Evolutionary conservation across 306 rosid species (phyloP), one percentile per base, ranked within the genome.

Genomic region (Clitoria ternatea): DNA sequence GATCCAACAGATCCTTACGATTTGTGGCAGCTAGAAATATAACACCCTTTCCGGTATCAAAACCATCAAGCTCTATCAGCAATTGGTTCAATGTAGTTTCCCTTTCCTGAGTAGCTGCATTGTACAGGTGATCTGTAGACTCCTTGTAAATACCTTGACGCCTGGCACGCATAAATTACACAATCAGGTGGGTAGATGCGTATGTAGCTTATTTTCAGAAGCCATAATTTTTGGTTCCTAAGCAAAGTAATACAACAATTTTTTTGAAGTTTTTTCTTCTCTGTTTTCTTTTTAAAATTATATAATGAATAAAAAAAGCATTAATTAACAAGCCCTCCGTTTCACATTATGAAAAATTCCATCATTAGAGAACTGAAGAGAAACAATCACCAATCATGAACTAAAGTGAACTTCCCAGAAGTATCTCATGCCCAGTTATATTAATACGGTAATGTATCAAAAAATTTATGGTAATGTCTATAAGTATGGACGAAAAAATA

Each of bases 21-120:
- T 94, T 94, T 61, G 99, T 94, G 74, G 99, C 99, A 61, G 81
- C 99, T 70, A 94, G 87, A 85, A 94, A 94, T 79, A 91, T 94
- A 72, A 94, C 97, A 50, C 99, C 99, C 87, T 91, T 94, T 52
- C 99, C 99, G 18, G 99, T 94, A 85, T 94, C 99, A 75, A 94
- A 94, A 37, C 99, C 99, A 75, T 94, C 99, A 80, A 94, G 99
- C 79, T 94, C 97, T 59, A 91, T 94, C 77, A 91, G 77, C 72
- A 94, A 89, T 79, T 94, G 99, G 80, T 94, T 94, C 89, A 94
- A 74, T 64, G 99, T 91, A 45, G 99, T 94, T 85, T 94, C 99
- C 84, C 99, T 89, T 89, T 94, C 99, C 83, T 94, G 97, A 60
- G 97, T 94, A 70, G 96, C 95, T 26, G 99, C 99, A 53, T 94